Evolutionary conservation across 495 filamentous ascomycete genomes (phyloP).

Genomic region (Penicillium coprophilum): DNA sequence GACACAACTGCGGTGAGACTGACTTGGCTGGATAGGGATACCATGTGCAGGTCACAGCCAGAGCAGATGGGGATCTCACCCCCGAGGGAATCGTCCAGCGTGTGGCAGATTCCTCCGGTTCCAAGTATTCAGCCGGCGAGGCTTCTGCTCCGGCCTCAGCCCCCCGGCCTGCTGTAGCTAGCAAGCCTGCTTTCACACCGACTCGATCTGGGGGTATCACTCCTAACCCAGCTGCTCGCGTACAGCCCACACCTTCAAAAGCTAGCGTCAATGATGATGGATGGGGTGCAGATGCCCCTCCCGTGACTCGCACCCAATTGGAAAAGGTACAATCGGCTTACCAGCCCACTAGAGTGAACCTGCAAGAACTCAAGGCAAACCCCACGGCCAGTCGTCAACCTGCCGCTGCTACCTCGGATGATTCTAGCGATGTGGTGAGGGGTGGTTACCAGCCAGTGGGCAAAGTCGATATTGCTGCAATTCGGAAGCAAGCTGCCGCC

Average conservation of each 20-base stretch:
- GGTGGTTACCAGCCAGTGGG: constrained; percentile 96
- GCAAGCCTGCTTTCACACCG: constrained; percentile 87
- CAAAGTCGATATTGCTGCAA: constrained; percentile 91
- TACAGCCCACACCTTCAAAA: constrained; percentile 40
- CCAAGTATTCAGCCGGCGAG: constrained; percentile 79
- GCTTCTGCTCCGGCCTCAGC: constrained; percentile 45
- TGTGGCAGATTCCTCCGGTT: constrained; percentile 91
- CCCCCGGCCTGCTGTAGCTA: constrained; percentile 68
- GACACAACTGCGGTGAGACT: constrained; percentile 7
- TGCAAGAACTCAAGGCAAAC: constrained; percentile 69
- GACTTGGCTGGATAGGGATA: constrained; percentile 62
- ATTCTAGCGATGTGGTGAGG: constrained; percentile 67
- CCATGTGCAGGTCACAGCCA: constrained; percentile 94
- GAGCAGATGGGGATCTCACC: constrained; percentile 82
- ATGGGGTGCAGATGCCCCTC: constrained; percentile 94
- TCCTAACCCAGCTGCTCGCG: constrained; percentile 60
- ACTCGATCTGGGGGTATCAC: constrained; percentile 62
- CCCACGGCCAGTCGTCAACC: constrained; percentile 50
- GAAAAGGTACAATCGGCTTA: constrained; percentile 93
- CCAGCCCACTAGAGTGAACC: constrained; percentile 89
- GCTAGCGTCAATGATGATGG: constrained; percentile 70
- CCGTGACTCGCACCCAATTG: constrained; percentile 78
- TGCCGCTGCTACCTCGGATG: constrained; percentile 26
- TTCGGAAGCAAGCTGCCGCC: constrained; percentile 75
- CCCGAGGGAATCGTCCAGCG: constrained; percentile 88